These are phyloP conservation scores for Microbotryum violaceum DNA, from an alignment of 1,284 basidiomycete species.

Conservation along the genomic window DNA sequence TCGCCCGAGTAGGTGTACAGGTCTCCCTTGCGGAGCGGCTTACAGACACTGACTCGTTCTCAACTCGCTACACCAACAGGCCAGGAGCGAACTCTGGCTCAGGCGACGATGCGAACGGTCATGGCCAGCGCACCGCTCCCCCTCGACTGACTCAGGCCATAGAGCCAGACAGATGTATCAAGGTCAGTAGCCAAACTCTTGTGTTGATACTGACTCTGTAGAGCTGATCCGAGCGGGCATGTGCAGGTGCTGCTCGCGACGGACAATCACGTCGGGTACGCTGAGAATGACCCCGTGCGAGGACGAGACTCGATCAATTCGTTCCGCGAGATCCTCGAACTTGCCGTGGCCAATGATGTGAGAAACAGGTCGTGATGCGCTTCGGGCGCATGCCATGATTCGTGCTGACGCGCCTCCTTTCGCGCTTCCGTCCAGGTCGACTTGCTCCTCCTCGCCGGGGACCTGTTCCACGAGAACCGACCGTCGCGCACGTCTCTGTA, in stretches of 20 bases:
- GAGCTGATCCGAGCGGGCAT: slow-evolving; percentile 8
- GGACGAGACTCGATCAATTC: slow-evolving; percentile 94
- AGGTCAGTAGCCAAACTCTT: not conserved
- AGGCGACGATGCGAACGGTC: too few species aligned
- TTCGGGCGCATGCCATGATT: not conserved
- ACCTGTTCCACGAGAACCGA: slow-evolving; percentile 96
- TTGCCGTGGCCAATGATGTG: slow-evolving; percentile 80
- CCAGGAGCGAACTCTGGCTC: too few species aligned
- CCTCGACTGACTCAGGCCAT: not conserved
- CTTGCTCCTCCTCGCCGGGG: slow-evolving; percentile 87
- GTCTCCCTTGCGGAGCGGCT: too few species aligned
- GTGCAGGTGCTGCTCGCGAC: slow-evolving; percentile 45
- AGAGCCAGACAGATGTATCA: slow-evolving; percentile 1
- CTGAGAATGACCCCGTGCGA: slow-evolving; percentile 87
- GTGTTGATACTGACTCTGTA: not conserved
- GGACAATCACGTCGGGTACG: slow-evolving; percentile 92
- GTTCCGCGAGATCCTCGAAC: slow-evolving; percentile 84
- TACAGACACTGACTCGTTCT: too few species aligned
- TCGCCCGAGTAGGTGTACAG: too few species aligned
- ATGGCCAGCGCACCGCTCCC: too few species aligned
- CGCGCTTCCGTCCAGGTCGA: slow-evolving; percentile 59
- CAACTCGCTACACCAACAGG: too few species aligned
- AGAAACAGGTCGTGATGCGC: slow-evolving; percentile 34
- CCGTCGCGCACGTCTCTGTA: slow-evolving; percentile 85
- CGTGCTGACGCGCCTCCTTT: not conserved